Percentiles rank a stretch among this genome's conserved stretches.
phyloP scores from a whole-genome alignment of 164 flowering plant genomes.

The Nymphaea thermarum region DNA sequence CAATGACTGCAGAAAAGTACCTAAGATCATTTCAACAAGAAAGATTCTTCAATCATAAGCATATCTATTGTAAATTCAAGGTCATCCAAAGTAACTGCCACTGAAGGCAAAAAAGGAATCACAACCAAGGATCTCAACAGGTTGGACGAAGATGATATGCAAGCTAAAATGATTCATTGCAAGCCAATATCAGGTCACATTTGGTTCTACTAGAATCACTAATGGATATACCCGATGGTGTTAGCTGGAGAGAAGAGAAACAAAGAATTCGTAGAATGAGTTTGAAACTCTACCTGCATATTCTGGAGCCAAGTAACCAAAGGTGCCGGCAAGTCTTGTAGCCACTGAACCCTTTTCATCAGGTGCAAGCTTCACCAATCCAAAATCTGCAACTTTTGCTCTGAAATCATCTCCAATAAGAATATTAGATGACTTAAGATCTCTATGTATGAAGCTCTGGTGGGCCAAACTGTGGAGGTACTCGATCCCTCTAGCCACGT shows the following conservation, averaged over 20 bases:
- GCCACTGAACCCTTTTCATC: slow-evolving; percentile 57
- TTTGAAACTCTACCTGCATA: slow-evolving; percentile 53
- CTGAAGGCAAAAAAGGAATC: too few relatives aligned
- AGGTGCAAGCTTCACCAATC: slow-evolving; percentile 65
- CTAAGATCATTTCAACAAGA: too few relatives aligned
- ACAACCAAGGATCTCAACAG: too few relatives aligned
- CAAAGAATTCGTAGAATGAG: not conserved
- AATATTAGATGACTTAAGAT: slow-evolving; percentile 74
- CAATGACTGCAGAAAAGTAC: too few relatives aligned
- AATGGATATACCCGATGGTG: too few relatives aligned
- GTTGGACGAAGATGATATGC: too few relatives aligned
- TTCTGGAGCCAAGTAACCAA: slow-evolving; percentile 85
- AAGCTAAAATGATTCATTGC: too few relatives aligned
- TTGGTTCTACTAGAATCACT: too few relatives aligned
- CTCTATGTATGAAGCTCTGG: slow-evolving; percentile 70
- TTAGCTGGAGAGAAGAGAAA: not conserved
- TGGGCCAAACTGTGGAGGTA: slow-evolving; percentile 68
- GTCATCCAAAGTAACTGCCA: too few relatives aligned
- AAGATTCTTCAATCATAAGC: too few relatives aligned
- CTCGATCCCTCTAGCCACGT: slow-evolving; percentile 81
- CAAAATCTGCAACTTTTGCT: slow-evolving; percentile 79
- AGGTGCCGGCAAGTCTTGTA: slow-evolving; percentile 78
- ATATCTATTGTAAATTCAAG: too few relatives aligned
- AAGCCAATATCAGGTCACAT: too few relatives aligned
- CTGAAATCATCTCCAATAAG: slow-evolving; percentile 59